Conservation (phyloP, 177 flowering plant species). For the Tripterygium wilfordii region DNA sequence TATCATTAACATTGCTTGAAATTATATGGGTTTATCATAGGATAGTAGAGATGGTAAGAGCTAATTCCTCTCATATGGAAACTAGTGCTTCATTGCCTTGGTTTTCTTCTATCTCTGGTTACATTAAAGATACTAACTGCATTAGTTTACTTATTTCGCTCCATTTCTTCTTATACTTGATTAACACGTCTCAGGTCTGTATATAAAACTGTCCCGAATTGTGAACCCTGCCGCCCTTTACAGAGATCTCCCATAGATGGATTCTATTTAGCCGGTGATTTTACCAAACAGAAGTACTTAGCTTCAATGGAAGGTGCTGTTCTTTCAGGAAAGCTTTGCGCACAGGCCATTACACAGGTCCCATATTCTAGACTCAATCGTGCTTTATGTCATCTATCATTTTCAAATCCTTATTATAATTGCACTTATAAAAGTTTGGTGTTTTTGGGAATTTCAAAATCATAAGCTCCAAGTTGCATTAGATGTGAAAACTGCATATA, state of each 20-base stretch:
- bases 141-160: not conserved
- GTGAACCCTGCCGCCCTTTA: constrained; percentile 90
- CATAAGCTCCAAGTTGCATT: too few species aligned
- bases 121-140: not conserved
- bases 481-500: too few species aligned
- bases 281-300: constrained; percentile 94
- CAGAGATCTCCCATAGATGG: constrained; percentile 94
- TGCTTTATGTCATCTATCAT: not conserved
- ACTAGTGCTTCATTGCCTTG: not conserved
- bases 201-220: constrained; percentile 85
- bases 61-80: not conserved
- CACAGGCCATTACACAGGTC: constrained; percentile 92
- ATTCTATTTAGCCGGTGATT: constrained; percentile 93
- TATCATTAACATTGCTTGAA: not conserved
- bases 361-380: not conserved
- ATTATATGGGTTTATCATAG: not conserved
- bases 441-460: too few species aligned
- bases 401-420: not conserved
- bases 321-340: constrained; percentile 94
- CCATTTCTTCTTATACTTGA: not conserved
- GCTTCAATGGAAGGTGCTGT: constrained; percentile 99
- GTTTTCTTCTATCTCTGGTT: not conserved
- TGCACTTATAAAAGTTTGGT: not conserved
- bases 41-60: not conserved
- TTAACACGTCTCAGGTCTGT: constrained; percentile 61